Base-by-base conservation (phyloP, 2,329 filamentous ascomycete species). In the Penicillium brasilianum region DNA sequence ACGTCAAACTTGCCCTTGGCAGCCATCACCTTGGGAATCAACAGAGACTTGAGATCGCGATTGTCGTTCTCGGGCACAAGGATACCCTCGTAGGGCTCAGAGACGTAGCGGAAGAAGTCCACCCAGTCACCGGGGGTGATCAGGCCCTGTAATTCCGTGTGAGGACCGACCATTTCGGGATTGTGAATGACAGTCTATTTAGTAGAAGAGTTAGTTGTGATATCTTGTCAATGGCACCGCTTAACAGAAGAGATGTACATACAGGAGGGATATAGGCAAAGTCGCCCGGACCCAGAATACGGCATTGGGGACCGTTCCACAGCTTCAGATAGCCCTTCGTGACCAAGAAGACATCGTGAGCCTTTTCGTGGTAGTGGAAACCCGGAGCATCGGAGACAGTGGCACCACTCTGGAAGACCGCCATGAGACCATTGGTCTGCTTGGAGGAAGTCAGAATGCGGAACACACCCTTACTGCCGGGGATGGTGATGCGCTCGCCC, bases 31-130 rank as follows among this genome's bases (percentile, higher is more conserved):
- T 84, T 86, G 16, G 83, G 83, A 25, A 86, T 81, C 34, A 87
- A 68, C 0, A 83, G 71, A 25, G 81, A 76, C 48, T 79, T 80
- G 2, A 85, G 73, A 64, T 85, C 81, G 1, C 85, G 81, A n/a
- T 80, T 67, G 67, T 87, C 85, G 37, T 75, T 71, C 54, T 84
- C 80, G 0, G 85, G 84, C 16, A 84, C 78, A 18, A 86, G 64
- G 0, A 82, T 66, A 0, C 84, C 84, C 3, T 74, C 63, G 58
- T 82, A 86, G 0, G 81, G 76, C 69, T 87, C 84, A 30, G 80
- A 80, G 8, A 87, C 80, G 68, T 85, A 83, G 53, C 85, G 80
- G 75, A 87, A 87, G 75, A 87, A 87, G 65, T 87, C 84, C 30
- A 85, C 76, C 85, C 85, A 87, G 67, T 85, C 84, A 5, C 84